Percentiles rank a stretch among this genome's conserved stretches.
Evolutionary conservation across 768 basidiomycete genomes (phyloP).

Genomic region (Kwoniella sp.): DNA sequence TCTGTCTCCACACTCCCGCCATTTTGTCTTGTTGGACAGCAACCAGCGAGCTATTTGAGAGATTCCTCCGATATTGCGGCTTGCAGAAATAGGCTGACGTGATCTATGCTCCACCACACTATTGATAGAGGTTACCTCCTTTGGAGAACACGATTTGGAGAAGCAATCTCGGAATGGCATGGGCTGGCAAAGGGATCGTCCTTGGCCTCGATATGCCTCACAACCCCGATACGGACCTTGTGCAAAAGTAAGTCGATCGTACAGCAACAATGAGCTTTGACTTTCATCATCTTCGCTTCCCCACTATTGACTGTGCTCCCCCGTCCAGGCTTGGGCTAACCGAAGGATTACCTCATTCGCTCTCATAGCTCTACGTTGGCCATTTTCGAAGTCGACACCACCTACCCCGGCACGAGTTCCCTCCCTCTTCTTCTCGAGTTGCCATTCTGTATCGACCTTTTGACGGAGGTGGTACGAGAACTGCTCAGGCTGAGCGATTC

Average conservation of each 20-base stretch:
- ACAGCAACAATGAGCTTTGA: neutral
- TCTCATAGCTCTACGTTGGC: constrained; percentile 1
- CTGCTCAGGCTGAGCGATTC: neutral
- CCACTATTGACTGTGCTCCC: too few relatives aligned
- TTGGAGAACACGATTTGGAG: neutral
- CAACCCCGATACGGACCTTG: neutral
- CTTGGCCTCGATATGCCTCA: constrained; percentile 12
- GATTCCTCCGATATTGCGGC: too few relatives aligned
- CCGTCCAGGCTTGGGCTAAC: too few relatives aligned
- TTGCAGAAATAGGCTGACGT: neutral
- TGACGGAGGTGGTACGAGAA: neutral
- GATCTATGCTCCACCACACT: neutral
- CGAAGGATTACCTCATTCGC: too few relatives aligned
- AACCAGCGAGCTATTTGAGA: too few relatives aligned
- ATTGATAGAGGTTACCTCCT: constrained; percentile 4
- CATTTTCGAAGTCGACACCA: constrained; percentile 5
- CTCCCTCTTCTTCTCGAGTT: constrained; percentile 13
- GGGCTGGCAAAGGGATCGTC: neutral
- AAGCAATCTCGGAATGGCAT: constrained; percentile 17
- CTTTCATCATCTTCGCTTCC: neutral
- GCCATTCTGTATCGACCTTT: constrained; percentile 3
- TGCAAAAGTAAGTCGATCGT: constrained; percentile 1
- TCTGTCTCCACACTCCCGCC: too few relatives aligned
- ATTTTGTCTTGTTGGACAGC: too few relatives aligned
- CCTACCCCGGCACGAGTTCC: constrained; percentile 6